A percentile compares a stretch with the other conserved stretches of the same genome.
Evolutionary conservation across 305 asterid species (phyloP).

Genomic region (Rubia peregrina): DNA sequence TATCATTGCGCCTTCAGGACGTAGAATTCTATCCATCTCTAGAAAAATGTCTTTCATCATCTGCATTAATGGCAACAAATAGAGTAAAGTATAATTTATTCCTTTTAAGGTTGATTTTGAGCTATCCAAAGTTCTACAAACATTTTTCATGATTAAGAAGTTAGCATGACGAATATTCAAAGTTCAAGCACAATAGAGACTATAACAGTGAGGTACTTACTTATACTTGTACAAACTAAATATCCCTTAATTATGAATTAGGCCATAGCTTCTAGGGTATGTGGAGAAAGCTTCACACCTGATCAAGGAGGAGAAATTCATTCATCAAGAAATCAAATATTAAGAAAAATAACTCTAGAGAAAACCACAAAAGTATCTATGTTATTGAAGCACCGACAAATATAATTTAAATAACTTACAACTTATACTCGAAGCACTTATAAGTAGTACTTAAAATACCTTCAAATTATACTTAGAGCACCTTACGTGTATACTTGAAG

Average conservation of each 20-base stretch:
- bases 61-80: no score
- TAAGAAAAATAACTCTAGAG: background rate
- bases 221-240: slow-evolving; percentile 45
- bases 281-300: slow-evolving; percentile 60
- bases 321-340: background rate
- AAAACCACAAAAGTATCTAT: background rate
- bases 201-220: slow-evolving; percentile 22
- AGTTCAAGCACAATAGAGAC: background rate
- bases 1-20: no score
- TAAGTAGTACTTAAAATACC: no score
- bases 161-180: background rate
- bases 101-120: background rate
- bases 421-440: no score
- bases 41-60: no score
- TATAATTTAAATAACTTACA: no score
- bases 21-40: no score
- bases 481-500: no score
- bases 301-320: slow-evolving; percentile 6
- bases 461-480: no score
- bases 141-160: background rate
- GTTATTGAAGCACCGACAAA: no score
- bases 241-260: slow-evolving; percentile 42
- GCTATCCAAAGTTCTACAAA: background rate
- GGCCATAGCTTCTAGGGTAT: slow-evolving; percentile 52
- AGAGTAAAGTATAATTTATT: background rate